These are phyloP conservation scores for Vicia sativa DNA, from an alignment of 306 rosid genomes.

Conservation along the genomic window DNA sequence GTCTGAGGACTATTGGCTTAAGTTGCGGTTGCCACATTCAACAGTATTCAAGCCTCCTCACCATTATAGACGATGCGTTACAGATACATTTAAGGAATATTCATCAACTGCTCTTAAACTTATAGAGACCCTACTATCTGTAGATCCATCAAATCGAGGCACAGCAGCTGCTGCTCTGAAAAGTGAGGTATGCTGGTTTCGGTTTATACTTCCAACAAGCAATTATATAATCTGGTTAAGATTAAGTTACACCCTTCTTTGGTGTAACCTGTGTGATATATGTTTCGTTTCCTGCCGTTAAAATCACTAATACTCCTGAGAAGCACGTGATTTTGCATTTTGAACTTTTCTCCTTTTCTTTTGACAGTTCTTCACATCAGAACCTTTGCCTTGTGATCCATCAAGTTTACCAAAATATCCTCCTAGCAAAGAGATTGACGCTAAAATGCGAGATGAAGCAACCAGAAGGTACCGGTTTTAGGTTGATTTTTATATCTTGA, in stretches of 20 bases:
- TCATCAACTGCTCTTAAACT: slow-evolving; percentile 73
- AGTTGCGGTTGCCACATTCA: slow-evolving; percentile 61
- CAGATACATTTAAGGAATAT: slow-evolving; percentile 76
- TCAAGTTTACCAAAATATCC: slow-evolving; percentile 90
- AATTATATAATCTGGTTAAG: slow-evolving; percentile 25
- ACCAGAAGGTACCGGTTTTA: slow-evolving; percentile 64
- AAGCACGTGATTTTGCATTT: slow-evolving; percentile 6
- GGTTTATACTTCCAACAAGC: slow-evolving; percentile 17
- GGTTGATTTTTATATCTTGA: slow-evolving; percentile 21
- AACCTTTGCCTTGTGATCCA: slow-evolving; percentile 89
- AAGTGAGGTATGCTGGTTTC: slow-evolving; percentile 68
- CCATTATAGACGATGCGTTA: slow-evolving; percentile 73
- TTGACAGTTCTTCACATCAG: slow-evolving; percentile 74
- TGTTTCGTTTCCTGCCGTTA: neutral
- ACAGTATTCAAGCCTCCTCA: slow-evolving; percentile 79
- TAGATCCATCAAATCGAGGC: slow-evolving; percentile 81
- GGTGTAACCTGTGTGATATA: too few relatives aligned
- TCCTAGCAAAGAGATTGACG: slow-evolving; percentile 93
- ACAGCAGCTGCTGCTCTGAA: slow-evolving; percentile 83
- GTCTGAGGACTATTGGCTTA: slow-evolving; percentile 86
- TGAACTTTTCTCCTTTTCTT: slow-evolving; percentile 23
- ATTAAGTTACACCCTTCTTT: neutral
- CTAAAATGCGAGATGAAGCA: slow-evolving; percentile 76
- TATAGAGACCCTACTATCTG: slow-evolving; percentile 73
- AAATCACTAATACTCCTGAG: neutral